Base-by-base conservation (phyloP, 1,284 basidiomycete genomes). In the Trametes hirsuta region DNA sequence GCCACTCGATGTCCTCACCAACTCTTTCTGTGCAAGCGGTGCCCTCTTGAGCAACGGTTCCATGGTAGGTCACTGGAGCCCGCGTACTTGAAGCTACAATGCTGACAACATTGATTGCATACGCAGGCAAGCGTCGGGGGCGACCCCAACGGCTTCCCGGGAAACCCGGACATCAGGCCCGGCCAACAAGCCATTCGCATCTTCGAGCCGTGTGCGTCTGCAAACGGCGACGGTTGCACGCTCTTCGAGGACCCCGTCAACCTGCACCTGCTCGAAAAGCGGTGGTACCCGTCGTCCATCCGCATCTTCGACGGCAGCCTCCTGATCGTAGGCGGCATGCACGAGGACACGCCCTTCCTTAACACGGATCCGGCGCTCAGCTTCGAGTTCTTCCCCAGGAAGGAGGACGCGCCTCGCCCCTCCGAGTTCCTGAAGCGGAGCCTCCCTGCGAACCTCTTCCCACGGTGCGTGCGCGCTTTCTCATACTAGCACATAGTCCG, bases 1-100 rank as follows among this genome's bases (percentile, higher is more conserved):
- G 5, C 69, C 82, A 0, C 66, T 85, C 37, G 69, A 79, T 41
- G 71, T 82, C 40, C 55, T 77, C 15, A 78, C 82, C 1, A 79
- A 85, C 70, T 76, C 77, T 1, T 85, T 84, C 71, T 85, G 83
- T 64, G 82, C 81, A 0, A 79, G 77, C 79, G 81, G 81, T 78
- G 82, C 62, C 68, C 77, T 81, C 62, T 69, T 84, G 50, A 78
- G 78, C 47, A 84, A 84, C 50, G 80, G 79, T 11, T 78, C 79
- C 15, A 79, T 80, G 78, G 78, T 79, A 58, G 45, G 69, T 40
- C 30, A 47, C 36, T 10, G 34, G 3, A 5, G 6, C 8, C 36
- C 4, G n/a, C 35, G 35, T 22, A 24, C 25, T 18, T 18, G 18
- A 12, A 37, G 3, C 25, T 10, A 37, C n/a, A 48, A 59, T 25